A percentile compares a stretch with the other conserved stretches of the same genome.
phyloP scores from a whole-genome alignment of 2,329 filamentous ascomycete species.

The Leptosphaerulina australis region DNA sequence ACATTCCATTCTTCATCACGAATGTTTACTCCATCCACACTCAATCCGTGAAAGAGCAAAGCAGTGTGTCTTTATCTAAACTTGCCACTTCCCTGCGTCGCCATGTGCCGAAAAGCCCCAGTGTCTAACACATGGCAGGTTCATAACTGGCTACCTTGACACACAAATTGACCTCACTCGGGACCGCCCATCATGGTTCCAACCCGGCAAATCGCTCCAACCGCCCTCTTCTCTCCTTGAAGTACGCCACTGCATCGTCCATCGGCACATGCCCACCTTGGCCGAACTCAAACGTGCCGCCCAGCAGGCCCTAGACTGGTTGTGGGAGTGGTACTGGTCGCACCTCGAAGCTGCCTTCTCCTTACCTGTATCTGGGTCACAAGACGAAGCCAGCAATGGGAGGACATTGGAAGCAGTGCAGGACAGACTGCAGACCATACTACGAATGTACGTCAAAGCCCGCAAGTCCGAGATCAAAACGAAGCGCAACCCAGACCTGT shows the following conservation, averaged over 20 bases:
- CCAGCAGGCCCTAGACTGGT: conserved; percentile 75
- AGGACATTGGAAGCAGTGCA: too few relatives aligned
- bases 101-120: neutral
- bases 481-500: conserved; percentile 2
- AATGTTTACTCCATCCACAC: too few relatives aligned
- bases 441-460: conserved; percentile 45
- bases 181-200: conserved; percentile 36
- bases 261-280: conserved; percentile 82
- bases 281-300: conserved; percentile 73
- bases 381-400: too few relatives aligned
- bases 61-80: too few relatives aligned
- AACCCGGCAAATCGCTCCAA: conserved; percentile 29
- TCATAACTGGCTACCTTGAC: conserved; percentile 81
- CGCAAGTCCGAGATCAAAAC: conserved; percentile 42
- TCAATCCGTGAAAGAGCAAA: too few relatives aligned
- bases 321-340: conserved; percentile 88
- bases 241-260: conserved; percentile 85
- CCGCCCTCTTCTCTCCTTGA: conserved; percentile 78
- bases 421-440: conserved; percentile 34
- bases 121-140: conserved; percentile 55
- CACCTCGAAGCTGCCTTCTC: conserved; percentile 51
- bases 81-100: neutral
- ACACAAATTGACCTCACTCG: conserved; percentile 54
- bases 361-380: too few relatives aligned
- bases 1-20: too few relatives aligned